Percentiles rank a stretch among this genome's conserved stretches.
phyloP scores from a whole-genome alignment of 805 yeast species.

The Lachancea thermotolerans region DNA sequence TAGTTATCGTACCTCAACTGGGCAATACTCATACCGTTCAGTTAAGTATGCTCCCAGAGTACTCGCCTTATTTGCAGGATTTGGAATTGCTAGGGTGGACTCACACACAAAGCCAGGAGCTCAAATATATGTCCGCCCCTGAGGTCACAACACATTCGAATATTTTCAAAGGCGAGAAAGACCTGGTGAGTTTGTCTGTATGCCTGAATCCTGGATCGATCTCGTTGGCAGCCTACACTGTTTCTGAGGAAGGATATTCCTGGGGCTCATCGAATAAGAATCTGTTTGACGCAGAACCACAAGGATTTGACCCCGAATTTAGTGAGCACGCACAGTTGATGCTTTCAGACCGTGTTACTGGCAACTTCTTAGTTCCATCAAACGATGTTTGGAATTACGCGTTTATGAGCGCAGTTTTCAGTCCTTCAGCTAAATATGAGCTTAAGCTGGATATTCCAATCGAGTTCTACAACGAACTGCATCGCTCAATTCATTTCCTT shows the following conservation, averaged over 20 bases:
- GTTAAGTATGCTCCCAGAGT: constrained; percentile 39
- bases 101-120: constrained; percentile 75
- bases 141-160: constrained; percentile 59
- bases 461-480: constrained; percentile 76
- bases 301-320: constrained; percentile 58
- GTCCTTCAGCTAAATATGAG: constrained; percentile 48
- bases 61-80: constrained; percentile 39
- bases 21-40: constrained; percentile 65
- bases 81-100: constrained; percentile 87
- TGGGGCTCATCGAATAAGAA: constrained; percentile 75
- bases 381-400: constrained; percentile 86
- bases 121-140: constrained; percentile 53
- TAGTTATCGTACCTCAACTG: constrained; percentile 82
- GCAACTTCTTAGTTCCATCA: constrained; percentile 81
- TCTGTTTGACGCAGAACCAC: constrained; percentile 47
- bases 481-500: constrained; percentile 82
- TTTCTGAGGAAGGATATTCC: constrained; percentile 56
- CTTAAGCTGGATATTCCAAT: constrained; percentile 74
- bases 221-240: constrained; percentile 58
- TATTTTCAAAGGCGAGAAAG: constrained; percentile 31
- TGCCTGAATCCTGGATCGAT: constrained; percentile 80
- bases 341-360: constrained; percentile 67
- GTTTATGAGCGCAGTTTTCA: constrained; percentile 82
- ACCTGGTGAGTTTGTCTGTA: constrained; percentile 54
- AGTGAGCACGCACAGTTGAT: constrained; percentile 61